Evolutionary conservation across 169 alveolate genomes (phyloP), one percentile per base, ranked within the genome.

Genomic region (Plasmodium sp.): DNA sequence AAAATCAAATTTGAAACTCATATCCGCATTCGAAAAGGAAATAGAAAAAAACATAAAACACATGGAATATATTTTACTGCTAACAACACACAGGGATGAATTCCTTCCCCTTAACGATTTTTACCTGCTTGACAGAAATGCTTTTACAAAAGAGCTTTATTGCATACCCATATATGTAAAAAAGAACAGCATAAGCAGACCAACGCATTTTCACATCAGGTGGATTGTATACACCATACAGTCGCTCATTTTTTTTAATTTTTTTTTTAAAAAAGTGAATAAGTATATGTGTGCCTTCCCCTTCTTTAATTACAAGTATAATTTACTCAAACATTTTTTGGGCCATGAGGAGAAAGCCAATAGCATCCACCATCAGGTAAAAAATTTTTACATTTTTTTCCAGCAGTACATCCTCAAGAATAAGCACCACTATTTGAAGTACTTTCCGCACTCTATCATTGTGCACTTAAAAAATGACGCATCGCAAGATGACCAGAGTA

Each of bases 261-360:
- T 80, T 27, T 90, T 41, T 90, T 90, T 90, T 90, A 62, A 90
- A 90, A 90, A 80, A 90, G 56, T 80, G 18, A 90, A 90, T 34
- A 90, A 90, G 83, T 90, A 90, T 90, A 90, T 90, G 91, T 90
- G 91, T 73, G 56, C 94, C 2, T 90, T 80, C 36, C 94, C 94
- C 73, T 90, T 90, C n/a, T 90, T 90, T 58, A 90, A 90, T 80
- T 80, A 90, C 82, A 90, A 90, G 82, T 90, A 90, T 90, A 80
- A 43, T 27, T 54, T 41, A 27, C 39, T 90, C 58, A 90, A 90
- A 79, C 71, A 80, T 16, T 56, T 39, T 22, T 27, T 80, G 4
- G 36, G 62, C 27, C 48, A 33, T 6, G 48, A 51, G 16, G 73
- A 90, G 41, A 33, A 90, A 36, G n/a, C 14, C 48, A 73, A 73